These are phyloP conservation scores for Golubevia sp. DNA, from an alignment of 1,284 basidiomycete genomes.

Conservation along the genomic window DNA sequence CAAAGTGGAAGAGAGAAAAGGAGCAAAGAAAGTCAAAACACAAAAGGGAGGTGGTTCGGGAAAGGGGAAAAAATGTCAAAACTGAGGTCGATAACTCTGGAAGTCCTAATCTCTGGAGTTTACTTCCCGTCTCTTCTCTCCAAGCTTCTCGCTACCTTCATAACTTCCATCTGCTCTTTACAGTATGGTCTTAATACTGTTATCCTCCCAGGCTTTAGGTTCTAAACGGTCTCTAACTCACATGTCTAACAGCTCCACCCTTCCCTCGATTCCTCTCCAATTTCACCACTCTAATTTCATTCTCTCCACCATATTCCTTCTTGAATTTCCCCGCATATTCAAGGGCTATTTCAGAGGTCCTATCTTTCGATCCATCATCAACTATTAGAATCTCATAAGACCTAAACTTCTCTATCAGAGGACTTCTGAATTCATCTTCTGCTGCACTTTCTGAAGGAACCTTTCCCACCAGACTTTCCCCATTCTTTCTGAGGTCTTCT, in stretches of 20 bases:
- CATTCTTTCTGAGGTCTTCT: conserved; percentile 50
- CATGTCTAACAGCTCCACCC: conserved; percentile 87
- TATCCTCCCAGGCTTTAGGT: too few species aligned
- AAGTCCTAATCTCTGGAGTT: too few species aligned
- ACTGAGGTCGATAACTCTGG: too few species aligned
- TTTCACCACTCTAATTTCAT: conserved; percentile 74
- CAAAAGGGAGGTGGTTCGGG: not conserved
- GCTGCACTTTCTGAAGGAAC: conserved; percentile 9
- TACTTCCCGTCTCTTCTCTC: too few species aligned
- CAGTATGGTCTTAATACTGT: too few species aligned
- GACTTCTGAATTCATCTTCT: not conserved
- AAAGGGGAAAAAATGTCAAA: too few species aligned
- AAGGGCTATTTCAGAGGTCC: conserved; percentile 72
- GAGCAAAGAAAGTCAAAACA: not conserved
- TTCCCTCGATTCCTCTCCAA: conserved; percentile 83
- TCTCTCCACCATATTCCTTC: conserved; percentile 46
- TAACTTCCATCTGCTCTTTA: too few species aligned
- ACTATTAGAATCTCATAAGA: conserved; percentile 79
- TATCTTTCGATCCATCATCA: conserved; percentile 84
- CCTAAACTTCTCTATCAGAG: conserved; percentile 1
- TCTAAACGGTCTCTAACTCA: too few species aligned
- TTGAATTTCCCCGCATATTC: conserved; percentile 69
- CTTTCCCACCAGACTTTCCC: not conserved
- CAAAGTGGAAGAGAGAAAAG: not conserved
- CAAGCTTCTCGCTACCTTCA: too few species aligned